These are phyloP conservation scores for Fusarium pseudograminearum DNA, from an alignment of 2,329 filamentous ascomycete genomes.

Conservation along the genomic window DNA sequence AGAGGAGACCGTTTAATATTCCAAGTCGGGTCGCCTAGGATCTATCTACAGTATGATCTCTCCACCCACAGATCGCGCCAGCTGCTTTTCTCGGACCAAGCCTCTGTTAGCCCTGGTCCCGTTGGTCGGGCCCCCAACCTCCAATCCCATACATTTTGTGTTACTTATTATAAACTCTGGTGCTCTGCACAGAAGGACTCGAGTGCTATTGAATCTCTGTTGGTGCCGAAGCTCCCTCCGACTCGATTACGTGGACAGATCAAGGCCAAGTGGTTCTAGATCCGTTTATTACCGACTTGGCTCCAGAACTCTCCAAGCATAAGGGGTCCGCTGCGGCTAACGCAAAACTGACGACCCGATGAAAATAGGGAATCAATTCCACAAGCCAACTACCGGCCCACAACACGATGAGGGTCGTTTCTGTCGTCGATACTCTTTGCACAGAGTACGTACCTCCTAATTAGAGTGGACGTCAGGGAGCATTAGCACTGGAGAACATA, in stretches of 20 bases:
- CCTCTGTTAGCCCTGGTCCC: constrained; percentile 20
- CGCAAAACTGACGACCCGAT: constrained; percentile 8
- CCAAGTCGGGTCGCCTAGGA: constrained; percentile 19
- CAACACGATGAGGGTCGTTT: constrained; percentile 20
- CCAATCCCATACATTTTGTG: constrained; percentile 1
- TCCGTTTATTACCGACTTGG: constrained; percentile 13
- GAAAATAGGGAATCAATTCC: background rate
- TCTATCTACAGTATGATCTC: constrained; percentile 40
- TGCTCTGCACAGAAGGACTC: background rate
- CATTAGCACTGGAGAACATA: background rate
- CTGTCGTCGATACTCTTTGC: background rate
- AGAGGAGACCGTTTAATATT: constrained; percentile 11
- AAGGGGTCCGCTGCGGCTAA: constrained; percentile 20
- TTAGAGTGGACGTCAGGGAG: constrained; percentile 28
- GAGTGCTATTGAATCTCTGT: background rate
- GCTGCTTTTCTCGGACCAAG: constrained; percentile 29
- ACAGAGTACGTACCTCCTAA: background rate
- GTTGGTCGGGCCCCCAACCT: constrained; percentile 13
- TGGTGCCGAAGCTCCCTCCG: background rate
- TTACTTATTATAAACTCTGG: background rate
- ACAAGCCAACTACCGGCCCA: constrained; percentile 33
- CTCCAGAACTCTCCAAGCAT: constrained; percentile 6
- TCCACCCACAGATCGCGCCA: constrained; percentile 48
- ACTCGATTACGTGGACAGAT: constrained; percentile 3
- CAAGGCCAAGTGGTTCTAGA: constrained; percentile 1